A percentile compares a stretch with the other conserved stretches of the same genome.
Evolutionary conservation across 202 grass and related monocot species (phyloP).

Genomic region (Panicum virgatum): DNA sequence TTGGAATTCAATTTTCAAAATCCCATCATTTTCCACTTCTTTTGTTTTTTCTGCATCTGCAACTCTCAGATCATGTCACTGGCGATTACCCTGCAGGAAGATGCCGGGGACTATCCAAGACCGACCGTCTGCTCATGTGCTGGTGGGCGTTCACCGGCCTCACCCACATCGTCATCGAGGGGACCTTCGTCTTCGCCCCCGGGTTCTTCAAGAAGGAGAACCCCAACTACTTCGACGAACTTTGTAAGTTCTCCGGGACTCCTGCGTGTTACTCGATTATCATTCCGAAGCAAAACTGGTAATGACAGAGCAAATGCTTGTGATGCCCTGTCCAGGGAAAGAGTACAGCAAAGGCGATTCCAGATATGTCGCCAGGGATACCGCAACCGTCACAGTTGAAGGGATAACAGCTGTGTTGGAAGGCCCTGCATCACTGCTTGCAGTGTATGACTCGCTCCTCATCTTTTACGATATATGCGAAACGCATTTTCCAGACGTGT

Average conservation of each 20-base stretch:
- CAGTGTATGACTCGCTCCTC: conserved; percentile 53
- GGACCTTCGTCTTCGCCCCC: conserved; percentile 63
- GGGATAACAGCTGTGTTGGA: conserved; percentile 1
- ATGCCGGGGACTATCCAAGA: conserved; percentile 54
- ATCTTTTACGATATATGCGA: background rate
- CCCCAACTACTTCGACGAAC: conserved; percentile 74
- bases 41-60: background rate
- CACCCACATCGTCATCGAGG: conserved; percentile 81
- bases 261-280: too few relatives aligned
- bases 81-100: conserved; percentile 36
- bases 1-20: background rate
- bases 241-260: conserved; percentile 47
- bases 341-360: conserved; percentile 88
- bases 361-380: conserved; percentile 22
- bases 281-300: background rate
- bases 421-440: conserved; percentile 80
- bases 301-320: background rate
- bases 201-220: conserved; percentile 62
- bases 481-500: background rate
- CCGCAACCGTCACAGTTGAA: conserved; percentile 18
- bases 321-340: conserved; percentile 48
- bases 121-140: conserved; percentile 78
- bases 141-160: conserved; percentile 92
- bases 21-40: background rate
- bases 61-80: too few relatives aligned